These are phyloP conservation scores for Combretum micranthum DNA, from an alignment of 345 rosid species.

Conservation along the genomic window DNA sequence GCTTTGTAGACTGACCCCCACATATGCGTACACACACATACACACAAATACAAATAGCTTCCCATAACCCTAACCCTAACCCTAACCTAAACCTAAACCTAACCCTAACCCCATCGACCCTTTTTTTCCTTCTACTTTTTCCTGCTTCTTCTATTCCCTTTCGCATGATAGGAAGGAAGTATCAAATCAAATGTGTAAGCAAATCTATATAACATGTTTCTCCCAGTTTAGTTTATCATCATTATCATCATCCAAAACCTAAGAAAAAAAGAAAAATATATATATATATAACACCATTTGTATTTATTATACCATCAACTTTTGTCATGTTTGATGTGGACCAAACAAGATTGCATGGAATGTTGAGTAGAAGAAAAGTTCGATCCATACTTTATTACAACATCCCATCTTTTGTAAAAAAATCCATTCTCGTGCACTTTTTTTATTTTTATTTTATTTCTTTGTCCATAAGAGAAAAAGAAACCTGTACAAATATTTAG, in stretches of 20 bases:
- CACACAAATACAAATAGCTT: no score
- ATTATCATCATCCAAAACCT: no score
- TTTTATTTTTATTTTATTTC: background rate
- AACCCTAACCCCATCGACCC: slow-evolving; percentile 3
- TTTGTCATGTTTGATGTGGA: no score
- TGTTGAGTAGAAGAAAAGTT: background rate
- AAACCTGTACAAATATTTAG: background rate
- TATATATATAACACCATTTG: background rate
- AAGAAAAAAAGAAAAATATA: no score
- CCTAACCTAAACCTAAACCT: slow-evolving; percentile 6
- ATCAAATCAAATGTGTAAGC: no score
- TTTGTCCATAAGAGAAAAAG: background rate
- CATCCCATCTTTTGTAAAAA: background rate
- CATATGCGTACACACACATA: background rate
- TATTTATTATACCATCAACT: no score
- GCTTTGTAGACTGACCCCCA: slow-evolving; percentile 1
- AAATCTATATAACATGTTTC: no score
- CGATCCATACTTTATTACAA: background rate
- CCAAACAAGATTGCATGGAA: no score
- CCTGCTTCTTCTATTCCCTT: slow-evolving; percentile 1
- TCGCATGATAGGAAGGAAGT: background rate
- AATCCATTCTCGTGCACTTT: background rate
- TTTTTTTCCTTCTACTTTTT: slow-evolving; percentile 1
- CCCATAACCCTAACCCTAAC: background rate
- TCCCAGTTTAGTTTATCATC: no score